These are phyloP conservation scores for Rosellinia necatrix DNA, from an alignment of 2,329 filamentous ascomycete genomes.

Conservation along the genomic window DNA sequence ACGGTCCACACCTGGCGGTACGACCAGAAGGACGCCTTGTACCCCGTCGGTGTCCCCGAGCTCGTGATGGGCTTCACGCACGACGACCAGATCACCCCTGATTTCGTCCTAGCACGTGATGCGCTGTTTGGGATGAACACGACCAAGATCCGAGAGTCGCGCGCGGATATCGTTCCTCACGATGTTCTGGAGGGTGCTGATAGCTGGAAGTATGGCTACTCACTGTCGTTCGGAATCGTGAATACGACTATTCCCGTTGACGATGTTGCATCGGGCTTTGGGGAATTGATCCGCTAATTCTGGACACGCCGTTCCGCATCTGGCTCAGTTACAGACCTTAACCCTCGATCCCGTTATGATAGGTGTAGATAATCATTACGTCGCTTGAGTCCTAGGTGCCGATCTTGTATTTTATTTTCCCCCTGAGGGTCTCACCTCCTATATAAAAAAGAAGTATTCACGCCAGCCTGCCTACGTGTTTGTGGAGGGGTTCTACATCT, in stretches of 20 bases:
- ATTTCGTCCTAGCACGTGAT: constrained; percentile 31
- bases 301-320: too few species aligned
- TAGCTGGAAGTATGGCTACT: constrained; percentile 15
- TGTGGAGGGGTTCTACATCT: too few species aligned
- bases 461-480: too few species aligned
- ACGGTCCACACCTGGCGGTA: constrained; percentile 37
- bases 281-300: too few species aligned
- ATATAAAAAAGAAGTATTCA: too few species aligned
- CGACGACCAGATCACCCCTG: constrained; percentile 49
- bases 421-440: too few species aligned
- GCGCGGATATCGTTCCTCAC: constrained; percentile 26
- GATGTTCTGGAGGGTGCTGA: constrained; percentile 24
- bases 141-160: constrained; percentile 28
- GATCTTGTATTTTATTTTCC: too few species aligned
- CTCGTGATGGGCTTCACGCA: constrained; percentile 67
- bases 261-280: too few species aligned
- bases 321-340: too few species aligned
- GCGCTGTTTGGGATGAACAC: constrained; percentile 33
- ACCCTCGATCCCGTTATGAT: too few species aligned
- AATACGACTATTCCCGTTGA: background rate
- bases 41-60: constrained; percentile 65
- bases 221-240: constrained; percentile 9
- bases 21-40: constrained; percentile 28
- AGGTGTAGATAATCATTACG: too few species aligned
- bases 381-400: too few species aligned